Conservation (phyloP, 2,329 filamentous ascomycete species). For the Penicillium italicum region DNA sequence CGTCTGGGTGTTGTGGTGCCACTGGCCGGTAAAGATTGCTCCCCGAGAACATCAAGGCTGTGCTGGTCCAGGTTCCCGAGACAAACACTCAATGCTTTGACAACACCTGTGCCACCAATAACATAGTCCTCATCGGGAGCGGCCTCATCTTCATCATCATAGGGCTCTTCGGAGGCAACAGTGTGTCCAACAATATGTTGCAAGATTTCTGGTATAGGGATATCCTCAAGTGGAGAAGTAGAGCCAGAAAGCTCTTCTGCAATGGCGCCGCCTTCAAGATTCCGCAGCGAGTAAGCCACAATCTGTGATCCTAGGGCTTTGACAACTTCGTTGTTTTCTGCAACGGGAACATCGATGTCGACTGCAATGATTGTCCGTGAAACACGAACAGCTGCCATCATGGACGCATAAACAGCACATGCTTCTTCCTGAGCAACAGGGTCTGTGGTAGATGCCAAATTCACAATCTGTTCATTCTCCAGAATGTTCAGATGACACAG, state of each 20-base stretch:
- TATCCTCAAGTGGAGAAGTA: slow-evolving; percentile 47
- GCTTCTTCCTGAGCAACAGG: slow-evolving; percentile 86
- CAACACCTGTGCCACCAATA: slow-evolving; percentile 90
- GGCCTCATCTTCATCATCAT: slow-evolving; percentile 60
- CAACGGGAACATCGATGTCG: slow-evolving; percentile 82
- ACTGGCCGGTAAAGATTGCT: slow-evolving; percentile 45
- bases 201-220: slow-evolving; percentile 75
- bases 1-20: slow-evolving; percentile 54
- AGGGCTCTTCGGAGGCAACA: slow-evolving; percentile 47
- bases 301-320: slow-evolving; percentile 90
- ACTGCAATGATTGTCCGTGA: slow-evolving; percentile 81
- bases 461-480: slow-evolving; percentile 63
- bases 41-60: slow-evolving; percentile 37
- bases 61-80: slow-evolving; percentile 71
- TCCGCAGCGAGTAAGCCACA: slow-evolving; percentile 88
- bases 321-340: slow-evolving; percentile 81
- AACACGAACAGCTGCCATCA: slow-evolving; percentile 81
- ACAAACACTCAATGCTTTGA: slow-evolving; percentile 88
- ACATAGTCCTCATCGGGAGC: slow-evolving; percentile 92
- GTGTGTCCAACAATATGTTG: slow-evolving; percentile 77
- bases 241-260: slow-evolving; percentile 52
- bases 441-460: slow-evolving; percentile 72
- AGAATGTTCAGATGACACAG: slow-evolving; percentile 84
- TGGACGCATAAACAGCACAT: slow-evolving; percentile 85
- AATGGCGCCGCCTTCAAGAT: slow-evolving; percentile 76